phyloP scores from a whole-genome alignment of 2,329 filamentous ascomycete species.

The Sporothrix euskadiensis region DNA sequence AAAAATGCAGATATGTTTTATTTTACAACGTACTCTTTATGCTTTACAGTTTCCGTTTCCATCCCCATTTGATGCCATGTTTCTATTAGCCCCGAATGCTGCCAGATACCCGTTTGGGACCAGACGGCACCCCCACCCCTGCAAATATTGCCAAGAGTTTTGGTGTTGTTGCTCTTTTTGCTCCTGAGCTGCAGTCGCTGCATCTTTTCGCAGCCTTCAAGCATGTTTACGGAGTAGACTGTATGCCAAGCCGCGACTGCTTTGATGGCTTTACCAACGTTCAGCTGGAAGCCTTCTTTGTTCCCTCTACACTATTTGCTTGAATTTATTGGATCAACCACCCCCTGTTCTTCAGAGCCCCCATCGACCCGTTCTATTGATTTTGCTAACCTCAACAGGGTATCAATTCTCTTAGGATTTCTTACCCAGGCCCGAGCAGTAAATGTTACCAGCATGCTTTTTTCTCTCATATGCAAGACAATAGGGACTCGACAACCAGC shows the following conservation, averaged over 20 bases:
- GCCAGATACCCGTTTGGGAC: no score
- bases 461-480: not conserved
- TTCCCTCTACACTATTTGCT: no score
- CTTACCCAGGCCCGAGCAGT: not conserved
- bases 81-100: not conserved
- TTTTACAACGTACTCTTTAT: not conserved
- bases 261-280: not conserved
- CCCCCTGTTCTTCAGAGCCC: not conserved
- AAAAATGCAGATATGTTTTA: not conserved
- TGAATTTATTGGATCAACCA: not conserved
- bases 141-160: not conserved
- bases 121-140: not conserved
- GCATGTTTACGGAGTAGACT: no score
- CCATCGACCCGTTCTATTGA: not conserved
- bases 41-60: no score
- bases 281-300: not conserved
- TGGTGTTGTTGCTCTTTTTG: not conserved
- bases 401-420: not conserved
- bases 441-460: not conserved
- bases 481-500: not conserved
- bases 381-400: not conserved
- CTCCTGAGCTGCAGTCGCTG: no score
- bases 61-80: not conserved
- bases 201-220: no score
- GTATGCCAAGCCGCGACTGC: no score